These are phyloP conservation scores for Verticillium nonalfalfae DNA, from an alignment of 2,329 filamentous ascomycete genomes.

Conservation along the genomic window DNA sequence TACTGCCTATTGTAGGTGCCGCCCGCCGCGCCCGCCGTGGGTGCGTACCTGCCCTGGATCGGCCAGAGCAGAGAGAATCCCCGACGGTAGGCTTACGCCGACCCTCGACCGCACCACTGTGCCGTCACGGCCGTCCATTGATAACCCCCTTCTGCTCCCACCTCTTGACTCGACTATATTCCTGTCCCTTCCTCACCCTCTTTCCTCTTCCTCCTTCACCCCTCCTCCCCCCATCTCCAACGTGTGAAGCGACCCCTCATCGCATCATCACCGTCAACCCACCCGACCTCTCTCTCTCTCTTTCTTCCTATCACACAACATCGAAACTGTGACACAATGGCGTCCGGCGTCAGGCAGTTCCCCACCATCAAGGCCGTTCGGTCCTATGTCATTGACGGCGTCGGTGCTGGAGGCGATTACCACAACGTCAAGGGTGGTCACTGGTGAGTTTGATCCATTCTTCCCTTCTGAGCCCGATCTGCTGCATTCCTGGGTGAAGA, in stretches of 20 bases:
- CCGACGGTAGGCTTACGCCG: too few species aligned
- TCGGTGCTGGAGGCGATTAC: conserved; percentile 65
- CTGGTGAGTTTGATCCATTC: conserved; percentile 39
- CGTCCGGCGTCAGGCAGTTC: conserved; percentile 48
- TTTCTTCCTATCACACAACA: not conserved
- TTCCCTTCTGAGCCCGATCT: not conserved
- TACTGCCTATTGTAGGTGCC: not conserved
- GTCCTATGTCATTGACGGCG: conserved; percentile 65
- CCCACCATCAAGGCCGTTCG: conserved; percentile 71
- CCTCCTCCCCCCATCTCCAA: not conserved
- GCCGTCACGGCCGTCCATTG: not conserved
- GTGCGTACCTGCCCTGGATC: too few species aligned
- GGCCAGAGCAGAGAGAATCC: too few species aligned
- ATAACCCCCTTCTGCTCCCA: conserved; percentile 1
- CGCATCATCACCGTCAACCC: not conserved
- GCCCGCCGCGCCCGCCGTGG: not conserved
- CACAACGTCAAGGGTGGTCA: conserved; percentile 80
- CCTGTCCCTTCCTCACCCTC: not conserved
- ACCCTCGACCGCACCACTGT: not conserved
- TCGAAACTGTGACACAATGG: conserved; percentile 25
- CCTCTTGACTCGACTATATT: not conserved
- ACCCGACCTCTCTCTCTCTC: too few species aligned
- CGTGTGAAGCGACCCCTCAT: not conserved
- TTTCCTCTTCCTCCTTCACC: not conserved
- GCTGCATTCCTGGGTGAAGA: not conserved